These are phyloP conservation scores for Ceriops decandra DNA, from an alignment of 345 rosid species.

Conservation along the genomic window DNA sequence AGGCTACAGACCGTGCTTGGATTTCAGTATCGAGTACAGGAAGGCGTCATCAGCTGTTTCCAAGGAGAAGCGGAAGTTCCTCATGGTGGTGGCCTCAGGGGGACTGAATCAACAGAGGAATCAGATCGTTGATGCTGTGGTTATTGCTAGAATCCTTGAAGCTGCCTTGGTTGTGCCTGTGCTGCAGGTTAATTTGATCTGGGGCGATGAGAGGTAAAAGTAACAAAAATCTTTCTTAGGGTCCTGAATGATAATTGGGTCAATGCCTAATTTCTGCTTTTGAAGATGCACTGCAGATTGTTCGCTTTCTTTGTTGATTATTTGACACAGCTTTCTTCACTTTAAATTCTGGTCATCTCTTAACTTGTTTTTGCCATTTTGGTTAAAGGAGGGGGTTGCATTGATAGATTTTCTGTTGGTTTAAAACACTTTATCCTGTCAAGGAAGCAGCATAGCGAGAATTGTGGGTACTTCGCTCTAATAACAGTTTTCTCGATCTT, in stretches of 20 bases:
- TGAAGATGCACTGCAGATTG: neutral
- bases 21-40: conserved; percentile 46
- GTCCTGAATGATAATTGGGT: too few species aligned
- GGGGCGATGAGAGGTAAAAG: conserved; percentile 70
- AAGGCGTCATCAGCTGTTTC: conserved; percentile 42
- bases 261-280: neutral
- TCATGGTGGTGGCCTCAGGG: conserved; percentile 66
- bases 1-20: conserved; percentile 70
- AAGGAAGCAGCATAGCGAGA: too few species aligned
- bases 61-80: conserved; percentile 56
- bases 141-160: conserved; percentile 68
- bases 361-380: too few species aligned
- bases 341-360: too few species aligned
- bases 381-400: too few species aligned
- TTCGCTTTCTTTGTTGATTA: neutral
- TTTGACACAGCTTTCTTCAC: neutral
- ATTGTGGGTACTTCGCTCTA: too few species aligned
- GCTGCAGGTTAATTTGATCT: conserved; percentile 60
- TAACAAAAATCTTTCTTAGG: neutral
- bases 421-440: too few species aligned
- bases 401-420: too few species aligned
- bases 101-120: conserved; percentile 71
- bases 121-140: conserved; percentile 74
- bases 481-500: neutral
- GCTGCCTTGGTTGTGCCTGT: conserved; percentile 69